Conservation (phyloP, 2,329 filamentous ascomycete genomes). For the Aspergillus ustus region DNA sequence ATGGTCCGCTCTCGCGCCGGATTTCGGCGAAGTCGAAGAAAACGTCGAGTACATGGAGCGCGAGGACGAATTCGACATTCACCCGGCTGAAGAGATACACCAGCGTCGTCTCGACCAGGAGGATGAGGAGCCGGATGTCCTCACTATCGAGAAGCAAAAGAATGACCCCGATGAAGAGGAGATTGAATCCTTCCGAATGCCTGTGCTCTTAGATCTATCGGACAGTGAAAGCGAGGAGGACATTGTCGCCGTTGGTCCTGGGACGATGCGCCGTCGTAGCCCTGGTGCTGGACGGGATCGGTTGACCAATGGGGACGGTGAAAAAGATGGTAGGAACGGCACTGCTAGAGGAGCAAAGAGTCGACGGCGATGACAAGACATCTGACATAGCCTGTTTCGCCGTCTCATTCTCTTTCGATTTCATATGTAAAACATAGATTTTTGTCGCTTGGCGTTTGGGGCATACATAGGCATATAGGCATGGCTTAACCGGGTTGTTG, state of each 20-base stretch:
- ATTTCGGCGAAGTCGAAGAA: conserved; percentile 97
- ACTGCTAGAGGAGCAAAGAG: conserved; percentile 32
- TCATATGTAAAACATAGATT: conserved; percentile 3
- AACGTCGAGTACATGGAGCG: conserved; percentile 95
- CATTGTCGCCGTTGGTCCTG: conserved; percentile 67
- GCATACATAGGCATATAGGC: not conserved
- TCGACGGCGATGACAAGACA: conserved; percentile 34
- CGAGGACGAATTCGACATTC: conserved; percentile 98
- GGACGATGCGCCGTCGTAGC: conserved; percentile 86
- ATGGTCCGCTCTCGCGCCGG: conserved; percentile 95
- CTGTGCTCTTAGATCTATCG: conserved; percentile 87
- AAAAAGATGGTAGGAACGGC: conserved; percentile 34
- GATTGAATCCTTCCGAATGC: conserved; percentile 78
- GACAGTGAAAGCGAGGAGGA: conserved; percentile 97
- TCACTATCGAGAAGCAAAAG: conserved; percentile 73
- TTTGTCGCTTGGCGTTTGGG: not conserved
- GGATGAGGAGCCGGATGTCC: conserved; percentile 90
- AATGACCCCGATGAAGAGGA: conserved; percentile 63
- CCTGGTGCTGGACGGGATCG: conserved; percentile 73
- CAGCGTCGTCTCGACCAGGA: conserved; percentile 88
- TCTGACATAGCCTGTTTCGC: not conserved
- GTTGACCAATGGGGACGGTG: conserved; percentile 47
- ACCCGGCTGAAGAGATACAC: conserved; percentile 91
- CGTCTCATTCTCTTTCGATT: not conserved
- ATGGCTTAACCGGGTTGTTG: not conserved